A percentile compares a stretch with the other conserved stretches of the same genome.
Conservation (phyloP, 345 rosid species). For the Corchorus capsularis region DNA sequence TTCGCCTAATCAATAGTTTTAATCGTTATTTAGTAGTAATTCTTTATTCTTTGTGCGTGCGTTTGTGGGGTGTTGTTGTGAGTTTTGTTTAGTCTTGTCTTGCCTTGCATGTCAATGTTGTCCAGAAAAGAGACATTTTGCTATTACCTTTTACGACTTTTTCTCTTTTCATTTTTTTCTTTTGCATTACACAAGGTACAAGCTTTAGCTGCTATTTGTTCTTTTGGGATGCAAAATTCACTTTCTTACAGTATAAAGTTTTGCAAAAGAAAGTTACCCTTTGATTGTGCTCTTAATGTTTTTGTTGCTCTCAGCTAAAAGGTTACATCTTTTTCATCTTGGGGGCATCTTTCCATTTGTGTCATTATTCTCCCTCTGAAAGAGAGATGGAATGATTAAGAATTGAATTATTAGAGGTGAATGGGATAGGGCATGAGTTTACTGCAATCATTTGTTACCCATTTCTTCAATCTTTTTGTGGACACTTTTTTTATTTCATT, state of each 20-base stretch:
- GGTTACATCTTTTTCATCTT: conserved; percentile 26
- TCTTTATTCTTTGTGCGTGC: not conserved
- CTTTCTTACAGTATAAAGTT: conserved; percentile 32
- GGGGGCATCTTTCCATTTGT: conserved; percentile 32
- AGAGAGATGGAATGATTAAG: conserved; percentile 37
- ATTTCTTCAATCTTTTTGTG: conserved; percentile 28
- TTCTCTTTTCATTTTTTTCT: conserved; percentile 18
- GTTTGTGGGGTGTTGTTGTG: conserved; percentile 7
- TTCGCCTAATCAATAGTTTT: not conserved
- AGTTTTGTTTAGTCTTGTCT: conserved; percentile 9
- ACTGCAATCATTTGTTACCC: conserved; percentile 44
- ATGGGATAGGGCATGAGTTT: conserved; percentile 31
- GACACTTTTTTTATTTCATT: not conserved
- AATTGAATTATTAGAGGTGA: conserved; percentile 42
- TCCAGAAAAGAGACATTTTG: conserved; percentile 19
- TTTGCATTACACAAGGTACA: not conserved
- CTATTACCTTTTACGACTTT: conserved; percentile 26
- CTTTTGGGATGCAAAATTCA: conserved; percentile 7
- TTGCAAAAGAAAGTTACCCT: conserved; percentile 37
- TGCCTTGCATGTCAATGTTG: conserved; percentile 25
- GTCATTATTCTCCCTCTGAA: conserved; percentile 30
- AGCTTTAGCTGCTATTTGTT: conserved; percentile 15
- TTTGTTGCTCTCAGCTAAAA: conserved; percentile 24
- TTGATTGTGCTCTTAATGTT: conserved; percentile 57
- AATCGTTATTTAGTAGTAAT: too few species aligned